Percentiles rank a stretch among this genome's conserved stretches.
These are phyloP conservation scores for Asterochloris erici DNA, from an alignment of 139 green algal species.

Conservation along the genomic window DNA sequence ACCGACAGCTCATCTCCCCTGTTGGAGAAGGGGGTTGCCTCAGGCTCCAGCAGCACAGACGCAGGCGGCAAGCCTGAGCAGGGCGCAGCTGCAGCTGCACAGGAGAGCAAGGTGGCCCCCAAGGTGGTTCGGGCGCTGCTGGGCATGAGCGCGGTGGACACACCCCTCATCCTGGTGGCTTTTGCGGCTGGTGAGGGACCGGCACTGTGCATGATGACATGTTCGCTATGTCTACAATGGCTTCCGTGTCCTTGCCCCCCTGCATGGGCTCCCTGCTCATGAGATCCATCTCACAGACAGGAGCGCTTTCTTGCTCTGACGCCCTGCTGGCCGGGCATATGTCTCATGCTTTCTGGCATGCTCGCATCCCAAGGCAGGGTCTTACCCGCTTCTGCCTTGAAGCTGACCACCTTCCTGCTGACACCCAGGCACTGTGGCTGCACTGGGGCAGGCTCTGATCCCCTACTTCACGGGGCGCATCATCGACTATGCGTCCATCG, in stretches of 20 bases:
- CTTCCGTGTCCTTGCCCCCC: too few relatives aligned
- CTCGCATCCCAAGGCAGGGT: too few relatives aligned
- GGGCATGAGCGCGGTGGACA: conserved; percentile 43
- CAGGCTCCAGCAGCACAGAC: not conserved
- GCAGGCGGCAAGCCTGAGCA: not conserved
- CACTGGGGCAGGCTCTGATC: conserved; percentile 63
- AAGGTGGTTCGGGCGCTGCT: conserved; percentile 41
- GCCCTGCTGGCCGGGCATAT: too few relatives aligned
- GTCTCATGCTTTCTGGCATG: too few relatives aligned
- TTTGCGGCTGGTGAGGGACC: conserved; percentile 20
- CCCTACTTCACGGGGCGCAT: conserved; percentile 73
- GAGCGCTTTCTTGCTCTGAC: too few relatives aligned
- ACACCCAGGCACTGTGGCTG: conserved; percentile 54
- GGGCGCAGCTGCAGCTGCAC: conserved; percentile 1
- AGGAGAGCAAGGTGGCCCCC: not conserved
- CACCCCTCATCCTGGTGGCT: conserved; percentile 15
- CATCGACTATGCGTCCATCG: conserved; percentile 76
- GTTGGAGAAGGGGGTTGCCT: conserved; percentile 20
- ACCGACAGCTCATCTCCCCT: conserved; percentile 22
- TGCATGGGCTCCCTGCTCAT: too few relatives aligned
- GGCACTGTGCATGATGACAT: too few relatives aligned
- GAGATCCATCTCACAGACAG: too few relatives aligned
- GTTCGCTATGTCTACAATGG: too few relatives aligned
- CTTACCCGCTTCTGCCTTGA: too few relatives aligned
- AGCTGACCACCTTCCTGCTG: conserved; percentile 38